Conservation (phyloP, 2,329 filamentous ascomycete species). For the Trichoderma koningiopsis region DNA sequence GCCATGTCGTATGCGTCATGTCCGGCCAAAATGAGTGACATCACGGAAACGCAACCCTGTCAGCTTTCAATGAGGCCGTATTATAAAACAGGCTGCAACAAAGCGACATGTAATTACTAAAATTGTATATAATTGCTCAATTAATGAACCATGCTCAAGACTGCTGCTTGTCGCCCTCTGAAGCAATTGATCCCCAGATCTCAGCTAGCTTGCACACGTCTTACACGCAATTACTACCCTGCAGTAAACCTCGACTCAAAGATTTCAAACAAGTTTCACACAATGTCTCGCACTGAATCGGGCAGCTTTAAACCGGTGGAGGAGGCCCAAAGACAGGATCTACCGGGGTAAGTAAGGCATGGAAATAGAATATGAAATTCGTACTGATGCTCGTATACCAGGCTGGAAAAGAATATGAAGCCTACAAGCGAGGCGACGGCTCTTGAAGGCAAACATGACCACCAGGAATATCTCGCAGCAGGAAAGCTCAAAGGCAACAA, state of each 20-base stretch:
- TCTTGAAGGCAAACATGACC: conserved; percentile 42
- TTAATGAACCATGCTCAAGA: background rate
- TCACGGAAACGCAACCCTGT: conserved; percentile 18
- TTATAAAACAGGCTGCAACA: background rate
- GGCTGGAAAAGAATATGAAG: conserved; percentile 42
- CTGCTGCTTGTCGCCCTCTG: background rate
- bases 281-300: conserved; percentile 17
- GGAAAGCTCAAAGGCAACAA: conserved; percentile 75
- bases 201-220: background rate
- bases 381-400: conserved; percentile 21
- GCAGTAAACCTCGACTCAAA: background rate
- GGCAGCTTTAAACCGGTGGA: conserved; percentile 32
- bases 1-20: background rate
- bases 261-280: conserved; percentile 30
- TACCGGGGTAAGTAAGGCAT: conserved; percentile 39
- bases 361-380: background rate
- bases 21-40: background rate
- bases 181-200: background rate
- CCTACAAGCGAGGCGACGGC: conserved; percentile 45
- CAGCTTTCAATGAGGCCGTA: background rate
- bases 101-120: too few relatives aligned
- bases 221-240: background rate
- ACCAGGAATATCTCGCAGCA: conserved; percentile 66
- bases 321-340: conserved; percentile 41
- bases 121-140: background rate